phyloP scores from a whole-genome alignment of 1,284 basidiomycete genomes.

The Ganoderma sp. region DNA sequence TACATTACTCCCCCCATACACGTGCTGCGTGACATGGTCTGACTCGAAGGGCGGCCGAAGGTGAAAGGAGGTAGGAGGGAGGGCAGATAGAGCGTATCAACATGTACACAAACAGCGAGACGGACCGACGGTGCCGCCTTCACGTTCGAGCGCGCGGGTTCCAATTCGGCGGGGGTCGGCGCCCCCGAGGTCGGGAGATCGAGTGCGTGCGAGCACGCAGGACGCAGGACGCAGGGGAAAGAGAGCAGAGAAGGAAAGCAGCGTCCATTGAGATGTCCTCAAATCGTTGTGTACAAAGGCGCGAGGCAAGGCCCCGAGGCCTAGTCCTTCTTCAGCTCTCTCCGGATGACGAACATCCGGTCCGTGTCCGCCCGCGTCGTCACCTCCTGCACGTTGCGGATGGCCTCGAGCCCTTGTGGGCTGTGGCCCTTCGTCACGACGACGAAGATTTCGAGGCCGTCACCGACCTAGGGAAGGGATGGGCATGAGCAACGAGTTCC shows the following conservation, averaged over 20 bases:
- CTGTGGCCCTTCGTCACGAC: constrained; percentile 75
- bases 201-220: constrained; percentile 2
- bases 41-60: constrained; percentile 17
- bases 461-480: constrained; percentile 72
- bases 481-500: not conserved
- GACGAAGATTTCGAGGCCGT: constrained; percentile 90
- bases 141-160: not conserved
- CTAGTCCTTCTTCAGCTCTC: constrained; percentile 76
- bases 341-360: constrained; percentile 73
- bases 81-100: constrained; percentile 20
- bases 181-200: too few relatives aligned
- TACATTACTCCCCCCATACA: constrained; percentile 28
- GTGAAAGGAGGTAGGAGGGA: constrained; percentile 8
- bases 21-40: constrained; percentile 16
- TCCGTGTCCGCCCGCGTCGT: constrained; percentile 64
- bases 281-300: not conserved
- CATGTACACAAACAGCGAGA: constrained; percentile 12
- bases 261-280: constrained; percentile 15
- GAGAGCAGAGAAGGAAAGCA: not conserved
- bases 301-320: constrained; percentile 6
- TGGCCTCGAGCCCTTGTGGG: constrained; percentile 63
- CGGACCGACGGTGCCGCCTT: not conserved
- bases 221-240: not conserved
- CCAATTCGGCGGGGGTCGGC: not conserved
- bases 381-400: constrained; percentile 68